These are phyloP conservation scores for Hypoxylon sp. DNA, from an alignment of 2,329 filamentous ascomycete species.

Conservation along the genomic window DNA sequence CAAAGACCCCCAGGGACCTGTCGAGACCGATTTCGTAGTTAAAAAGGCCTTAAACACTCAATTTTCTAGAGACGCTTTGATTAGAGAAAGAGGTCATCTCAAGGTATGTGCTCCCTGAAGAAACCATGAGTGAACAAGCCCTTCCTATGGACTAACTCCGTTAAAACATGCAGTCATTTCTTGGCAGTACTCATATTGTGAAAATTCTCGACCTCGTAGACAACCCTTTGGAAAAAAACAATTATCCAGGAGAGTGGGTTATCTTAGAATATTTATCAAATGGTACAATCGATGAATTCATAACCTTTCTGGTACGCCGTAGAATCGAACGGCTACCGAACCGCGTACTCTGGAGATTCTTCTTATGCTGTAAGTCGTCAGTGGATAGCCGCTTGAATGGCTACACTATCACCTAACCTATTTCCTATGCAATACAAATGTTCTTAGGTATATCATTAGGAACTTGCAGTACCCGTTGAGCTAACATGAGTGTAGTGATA, in stretches of 20 bases:
- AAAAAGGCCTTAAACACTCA: slow-evolving; percentile 1
- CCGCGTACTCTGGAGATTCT: slow-evolving; percentile 30
- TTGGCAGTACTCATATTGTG: slow-evolving; percentile 17
- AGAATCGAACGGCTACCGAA: not conserved
- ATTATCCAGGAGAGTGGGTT: not conserved
- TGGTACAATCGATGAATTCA: slow-evolving; percentile 5
- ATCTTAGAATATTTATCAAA: slow-evolving; percentile 21
- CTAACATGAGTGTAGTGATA: slow-evolving; percentile 23
- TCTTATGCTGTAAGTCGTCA: slow-evolving; percentile 29
- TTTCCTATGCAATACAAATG: too few relatives aligned
- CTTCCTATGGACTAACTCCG: not conserved
- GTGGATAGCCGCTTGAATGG: not conserved
- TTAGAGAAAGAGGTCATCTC: not conserved
- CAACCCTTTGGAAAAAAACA: not conserved
- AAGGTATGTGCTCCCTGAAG: slow-evolving; percentile 4
- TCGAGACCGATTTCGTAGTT: slow-evolving; percentile 8
- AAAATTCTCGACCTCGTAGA: not conserved
- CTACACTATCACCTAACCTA: too few relatives aligned
- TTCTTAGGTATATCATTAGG: not conserved
- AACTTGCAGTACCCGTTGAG: not conserved
- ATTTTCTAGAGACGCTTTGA: not conserved
- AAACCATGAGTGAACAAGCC: not conserved
- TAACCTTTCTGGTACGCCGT: not conserved
- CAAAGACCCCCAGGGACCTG: not conserved
- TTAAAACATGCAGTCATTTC: slow-evolving; percentile 5